Conservation (phyloP, 192 early-diverging fungal species). For the Mortierella hygrophila region DNA sequence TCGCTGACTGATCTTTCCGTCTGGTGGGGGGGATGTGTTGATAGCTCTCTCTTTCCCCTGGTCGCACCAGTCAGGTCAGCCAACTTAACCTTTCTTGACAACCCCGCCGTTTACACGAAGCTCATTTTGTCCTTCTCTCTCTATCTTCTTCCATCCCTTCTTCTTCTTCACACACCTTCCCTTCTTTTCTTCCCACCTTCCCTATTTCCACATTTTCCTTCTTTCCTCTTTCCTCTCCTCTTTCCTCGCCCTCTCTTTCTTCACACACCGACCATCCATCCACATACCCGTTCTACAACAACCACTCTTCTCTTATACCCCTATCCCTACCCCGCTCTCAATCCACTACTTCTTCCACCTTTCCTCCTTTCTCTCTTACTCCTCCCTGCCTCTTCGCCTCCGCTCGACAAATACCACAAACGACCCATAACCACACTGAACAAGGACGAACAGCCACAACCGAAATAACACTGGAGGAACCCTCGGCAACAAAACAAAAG, state of each 20-base stretch:
- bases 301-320: background rate
- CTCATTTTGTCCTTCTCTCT: slow-evolving; percentile 1
- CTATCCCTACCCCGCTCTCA: background rate
- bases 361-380: background rate
- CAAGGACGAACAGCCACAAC: background rate
- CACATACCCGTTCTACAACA: too few species aligned
- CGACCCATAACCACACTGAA: background rate
- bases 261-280: background rate
- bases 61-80: too few species aligned
- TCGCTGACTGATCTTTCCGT: too few species aligned
- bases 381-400: background rate
- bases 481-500: background rate
- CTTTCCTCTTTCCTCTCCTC: background rate
- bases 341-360: background rate
- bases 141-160: background rate
- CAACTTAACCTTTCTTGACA: background rate
- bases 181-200: background rate
- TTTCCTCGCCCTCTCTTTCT: background rate
- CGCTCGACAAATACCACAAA: background rate
- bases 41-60: too few species aligned
- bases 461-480: background rate
- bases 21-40: too few species aligned
- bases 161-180: background rate
- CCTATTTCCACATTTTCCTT: background rate
- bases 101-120: too few species aligned